Evolutionary conservation across 257 asterid species (phyloP), one percentile per base, ranked within the genome.

Genomic region (Solanum lycopersicoides): DNA sequence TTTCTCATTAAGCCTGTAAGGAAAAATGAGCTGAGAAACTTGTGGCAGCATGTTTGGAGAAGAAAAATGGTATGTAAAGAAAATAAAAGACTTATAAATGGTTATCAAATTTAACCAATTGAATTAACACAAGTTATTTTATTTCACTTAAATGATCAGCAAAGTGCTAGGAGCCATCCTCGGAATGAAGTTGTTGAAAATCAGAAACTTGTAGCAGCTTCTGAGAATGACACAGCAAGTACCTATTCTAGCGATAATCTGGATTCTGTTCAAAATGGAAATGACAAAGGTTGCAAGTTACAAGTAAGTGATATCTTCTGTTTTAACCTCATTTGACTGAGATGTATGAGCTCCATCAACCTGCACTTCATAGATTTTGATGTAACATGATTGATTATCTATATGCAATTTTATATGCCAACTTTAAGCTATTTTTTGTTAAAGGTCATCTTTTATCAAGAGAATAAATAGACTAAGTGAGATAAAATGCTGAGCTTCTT

Each of bases 31-130:
- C 93, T 97, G 89, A 93, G 94, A 89, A 97, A 97, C 92, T 90
- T 97, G 91, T 97, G 99, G 99, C 99, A 95, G 95, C 99, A 97
- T 86, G 96, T 96, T 68, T 97, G 99, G 99, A 96, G 99, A 93
- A 95, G 96, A 92, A 98, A 93, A 95, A 94, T 91, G 53, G 99
- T 96, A 92, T 87, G 50, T 42, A 60, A 77, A 44, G 87, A 47
- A 47, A 47, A 30, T 11, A 80, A 16, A 79, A 47, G 41, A 30
- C 53, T 50, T 82, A 21, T 41, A 50, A 16, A 82, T 50, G 44
- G 30, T 82, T 82, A 50, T 23, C 32, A 50, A 50, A 82, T 50
- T 50, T 82, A 50, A 50, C 44, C 85, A 50, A 32, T 21, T 82
- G 45, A 82, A 82, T 50, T 82, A 50, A 82, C 45, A 32, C 45